A percentile compares a stretch with the other conserved stretches of the same genome.
phyloP scores from a whole-genome alignment of 2,329 filamentous ascomycete genomes.

The Colletotrichum musicola region DNA sequence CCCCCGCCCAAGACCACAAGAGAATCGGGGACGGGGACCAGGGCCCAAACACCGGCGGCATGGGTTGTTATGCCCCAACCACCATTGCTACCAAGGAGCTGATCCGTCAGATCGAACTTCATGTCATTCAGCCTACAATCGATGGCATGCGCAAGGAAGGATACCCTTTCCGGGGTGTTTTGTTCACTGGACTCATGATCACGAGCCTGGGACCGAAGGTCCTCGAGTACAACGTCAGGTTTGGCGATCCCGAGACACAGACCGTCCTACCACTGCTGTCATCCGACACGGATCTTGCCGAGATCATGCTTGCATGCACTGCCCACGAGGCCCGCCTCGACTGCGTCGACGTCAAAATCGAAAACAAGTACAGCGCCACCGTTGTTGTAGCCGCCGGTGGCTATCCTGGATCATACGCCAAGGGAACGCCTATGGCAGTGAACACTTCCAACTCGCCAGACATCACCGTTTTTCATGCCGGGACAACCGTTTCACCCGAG shows the following conservation, averaged over 20 bases:
- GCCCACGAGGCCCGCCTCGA: conserved; percentile 72
- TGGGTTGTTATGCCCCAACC: conserved; percentile 80
- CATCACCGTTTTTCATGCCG: conserved; percentile 87
- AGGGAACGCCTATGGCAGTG: conserved; percentile 71
- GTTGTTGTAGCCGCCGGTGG: conserved; percentile 88
- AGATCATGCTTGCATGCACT: conserved; percentile 85
- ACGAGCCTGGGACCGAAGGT: conserved; percentile 80
- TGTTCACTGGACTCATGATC: conserved; percentile 90
- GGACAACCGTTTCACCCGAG: conserved; percentile 71
- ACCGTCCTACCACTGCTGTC: conserved; percentile 82
- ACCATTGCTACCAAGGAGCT: conserved; percentile 64
- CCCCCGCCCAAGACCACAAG: conserved; percentile 81
- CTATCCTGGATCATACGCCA: conserved; percentile 83
- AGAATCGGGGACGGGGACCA: conserved; percentile 75
- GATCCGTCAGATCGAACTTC: conserved; percentile 68
- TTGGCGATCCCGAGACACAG: conserved; percentile 90
- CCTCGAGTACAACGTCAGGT: conserved; percentile 90
- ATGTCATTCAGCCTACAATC: conserved; percentile 70
- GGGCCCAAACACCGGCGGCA: conserved; percentile 80
- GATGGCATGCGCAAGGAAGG: conserved; percentile 81
- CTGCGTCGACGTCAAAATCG: conserved; percentile 72
- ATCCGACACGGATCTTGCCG: conserved; percentile 81
- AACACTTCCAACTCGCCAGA: conserved; percentile 50
- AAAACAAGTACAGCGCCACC: conserved; percentile 78
- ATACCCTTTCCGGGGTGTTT: conserved; percentile 74